Conservation (phyloP, 371 early-diverging fungal genomes). For the Mucor racemosus region DNA sequence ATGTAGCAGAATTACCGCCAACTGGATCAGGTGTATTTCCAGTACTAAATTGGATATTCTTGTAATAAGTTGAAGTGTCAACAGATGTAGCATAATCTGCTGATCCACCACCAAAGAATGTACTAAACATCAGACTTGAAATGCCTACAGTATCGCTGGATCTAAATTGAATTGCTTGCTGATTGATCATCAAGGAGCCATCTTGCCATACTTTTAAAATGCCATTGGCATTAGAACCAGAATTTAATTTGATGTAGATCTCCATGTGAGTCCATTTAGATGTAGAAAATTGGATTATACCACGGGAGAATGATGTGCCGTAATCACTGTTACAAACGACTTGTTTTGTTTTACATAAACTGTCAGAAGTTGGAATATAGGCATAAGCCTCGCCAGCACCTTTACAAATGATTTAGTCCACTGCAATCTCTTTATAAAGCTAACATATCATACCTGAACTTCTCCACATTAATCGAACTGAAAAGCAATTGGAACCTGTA, state of each 20-base stretch:
- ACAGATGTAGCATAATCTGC: constrained; percentile 45
- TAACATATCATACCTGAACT: constrained; percentile 32
- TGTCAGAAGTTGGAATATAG: constrained; percentile 43
- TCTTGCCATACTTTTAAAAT: constrained; percentile 46
- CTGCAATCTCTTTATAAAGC: too few relatives aligned
- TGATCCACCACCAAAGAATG: constrained; percentile 59
- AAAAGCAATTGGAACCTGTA: constrained; percentile 45
- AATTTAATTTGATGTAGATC: constrained; percentile 46
- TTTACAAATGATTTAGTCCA: too few relatives aligned
- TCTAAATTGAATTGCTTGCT: constrained; percentile 42
- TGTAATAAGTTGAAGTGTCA: constrained; percentile 42
- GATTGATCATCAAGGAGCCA: constrained; percentile 37
- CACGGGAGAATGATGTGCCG: constrained; percentile 57
- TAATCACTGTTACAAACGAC: constrained; percentile 48
- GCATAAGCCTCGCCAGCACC: constrained; percentile 46
- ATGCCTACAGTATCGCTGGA: constrained; percentile 34
- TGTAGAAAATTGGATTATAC: constrained; percentile 41
- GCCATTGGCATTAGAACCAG: constrained; percentile 42
- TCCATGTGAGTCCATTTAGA: constrained; percentile 46
- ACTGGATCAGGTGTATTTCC: constrained; percentile 28
- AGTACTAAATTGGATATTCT: constrained; percentile 45
- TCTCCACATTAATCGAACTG: constrained; percentile 56
- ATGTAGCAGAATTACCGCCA: constrained; percentile 12
- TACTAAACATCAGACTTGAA: constrained; percentile 44
- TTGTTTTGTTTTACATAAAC: constrained; percentile 37